Evolutionary conservation across 495 filamentous ascomycete genomes (phyloP), one percentile per base, ranked within the genome.

Genomic region (Xylaria acuta): DNA sequence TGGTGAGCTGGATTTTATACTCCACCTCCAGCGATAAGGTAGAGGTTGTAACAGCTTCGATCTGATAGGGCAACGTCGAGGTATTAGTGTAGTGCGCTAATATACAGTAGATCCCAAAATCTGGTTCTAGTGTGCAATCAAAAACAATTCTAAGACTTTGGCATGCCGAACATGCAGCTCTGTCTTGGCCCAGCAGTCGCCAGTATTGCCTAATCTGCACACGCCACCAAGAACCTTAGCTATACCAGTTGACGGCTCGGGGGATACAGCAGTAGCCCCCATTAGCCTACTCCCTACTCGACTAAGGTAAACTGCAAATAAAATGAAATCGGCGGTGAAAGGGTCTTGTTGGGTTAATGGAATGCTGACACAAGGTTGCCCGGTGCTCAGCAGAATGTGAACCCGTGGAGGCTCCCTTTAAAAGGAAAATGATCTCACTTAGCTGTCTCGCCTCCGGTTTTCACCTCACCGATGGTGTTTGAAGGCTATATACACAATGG

Each of bases 301-400:
- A 16, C 47, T 51, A 27, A n/a, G 18, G 38, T 20, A 45, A 40
- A 54, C 20, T 36, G 6, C 7, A 18, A 27, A 22, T 30, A 9
- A 30, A 20, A 54, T 56, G 32, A 3, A 20, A 67, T n/a, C 25
- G 22, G 65, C 65, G 65, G 65, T 67, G 34, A 41, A 67, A 56
- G 47, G 11, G 34, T 49, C 34, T 43, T 60, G 58, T 32, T 30
- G 14, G n/a, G 12, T 32, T 16, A 56, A 30, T 45, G 18, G 51
- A 38, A 32, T 67, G 32, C 32, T 38, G 38, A 67, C 20, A 40
- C 6, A 0, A 66, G 43, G 14, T 9, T 32, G 1, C 32, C n/a
- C 59, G 20, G 22, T 43, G 60, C 38, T 25, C 4, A 22, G 22
- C n/a, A 1, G 38, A 41, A 43, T 64, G 11, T 25, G n/a, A 41